These are phyloP conservation scores for Polygonum maritimum DNA, from an alignment of 148 eudicot genomes.

Conservation along the genomic window DNA sequence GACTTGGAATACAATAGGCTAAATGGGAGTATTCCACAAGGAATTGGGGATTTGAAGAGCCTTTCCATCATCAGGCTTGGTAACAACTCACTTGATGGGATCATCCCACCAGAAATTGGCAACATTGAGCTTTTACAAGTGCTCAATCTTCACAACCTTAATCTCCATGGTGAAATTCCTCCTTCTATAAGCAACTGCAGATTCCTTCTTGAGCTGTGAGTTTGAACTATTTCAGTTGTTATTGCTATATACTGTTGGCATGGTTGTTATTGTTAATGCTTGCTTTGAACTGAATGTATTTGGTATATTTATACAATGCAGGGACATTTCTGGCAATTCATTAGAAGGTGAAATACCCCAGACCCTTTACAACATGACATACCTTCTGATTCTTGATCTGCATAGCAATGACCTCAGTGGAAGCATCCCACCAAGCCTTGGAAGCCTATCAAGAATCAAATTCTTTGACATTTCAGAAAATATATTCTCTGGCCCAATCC, in stretches of 20 bases:
- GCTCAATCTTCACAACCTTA: conserved; percentile 67
- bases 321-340: conserved; percentile 82
- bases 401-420: conserved; percentile 63
- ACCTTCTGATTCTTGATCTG: conserved; percentile 68
- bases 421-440: conserved; percentile 54
- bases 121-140: conserved; percentile 63
- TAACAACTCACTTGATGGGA: conserved; percentile 53
- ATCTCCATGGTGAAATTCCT: conserved; percentile 65
- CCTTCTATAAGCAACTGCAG: conserved; percentile 53
- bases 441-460: conserved; percentile 44
- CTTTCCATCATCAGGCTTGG: conserved; percentile 58
- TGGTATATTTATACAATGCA: conserved; percentile 33
- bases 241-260: neutral
- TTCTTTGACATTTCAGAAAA: conserved; percentile 71
- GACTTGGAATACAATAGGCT: conserved; percentile 69
- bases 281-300: neutral
- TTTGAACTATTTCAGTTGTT: conserved; percentile 15
- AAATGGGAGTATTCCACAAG: conserved; percentile 55
- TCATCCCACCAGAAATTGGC: conserved; percentile 62
- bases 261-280: neutral
- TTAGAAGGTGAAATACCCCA: conserved; percentile 79
- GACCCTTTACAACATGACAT: conserved; percentile 62
- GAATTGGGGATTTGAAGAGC: conserved; percentile 38
- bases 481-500: conserved; percentile 63
- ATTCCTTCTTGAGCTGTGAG: conserved; percentile 94